Conservation (phyloP, 192 early-diverging fungal species). For the Funneliformis mosseae region DNA sequence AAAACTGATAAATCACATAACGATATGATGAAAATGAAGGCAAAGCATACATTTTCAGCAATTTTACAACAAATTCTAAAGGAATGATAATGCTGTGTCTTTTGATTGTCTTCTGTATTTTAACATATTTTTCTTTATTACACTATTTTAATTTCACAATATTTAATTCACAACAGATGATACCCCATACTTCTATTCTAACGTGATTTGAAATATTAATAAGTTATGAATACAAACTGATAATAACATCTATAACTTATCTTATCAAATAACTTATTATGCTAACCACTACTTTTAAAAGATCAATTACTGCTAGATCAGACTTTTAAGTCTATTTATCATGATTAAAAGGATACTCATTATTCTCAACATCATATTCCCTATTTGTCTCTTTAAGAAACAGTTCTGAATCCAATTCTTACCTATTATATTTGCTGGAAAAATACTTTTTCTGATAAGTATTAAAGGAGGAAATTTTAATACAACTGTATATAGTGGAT, state of each 20-base stretch:
- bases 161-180: conserved; percentile 20
- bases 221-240: conserved; percentile 16
- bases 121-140: conserved; percentile 10
- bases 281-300: conserved; percentile 25
- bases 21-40: neutral
- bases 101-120: conserved; percentile 29
- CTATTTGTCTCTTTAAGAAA: conserved; percentile 18
- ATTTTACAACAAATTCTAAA: conserved; percentile 15
- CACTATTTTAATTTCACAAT: conserved; percentile 23
- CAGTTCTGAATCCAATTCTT: conserved; percentile 27
- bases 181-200: conserved; percentile 32
- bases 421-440: conserved; percentile 16
- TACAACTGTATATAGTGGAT: conserved; percentile 27
- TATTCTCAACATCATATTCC: conserved; percentile 26
- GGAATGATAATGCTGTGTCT: conserved; percentile 8
- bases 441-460: conserved; percentile 29
- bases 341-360: conserved; percentile 15
- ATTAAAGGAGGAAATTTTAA: conserved; percentile 24
- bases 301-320: conserved; percentile 25
- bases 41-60: conserved; percentile 22
- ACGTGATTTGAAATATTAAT: conserved; percentile 25
- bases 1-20: conserved; percentile 18
- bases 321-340: conserved; percentile 22
- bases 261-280: conserved; percentile 29
- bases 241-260: conserved; percentile 22